Conservation (phyloP, 345 rosid species). For the Lepidium aucheri region DNA sequence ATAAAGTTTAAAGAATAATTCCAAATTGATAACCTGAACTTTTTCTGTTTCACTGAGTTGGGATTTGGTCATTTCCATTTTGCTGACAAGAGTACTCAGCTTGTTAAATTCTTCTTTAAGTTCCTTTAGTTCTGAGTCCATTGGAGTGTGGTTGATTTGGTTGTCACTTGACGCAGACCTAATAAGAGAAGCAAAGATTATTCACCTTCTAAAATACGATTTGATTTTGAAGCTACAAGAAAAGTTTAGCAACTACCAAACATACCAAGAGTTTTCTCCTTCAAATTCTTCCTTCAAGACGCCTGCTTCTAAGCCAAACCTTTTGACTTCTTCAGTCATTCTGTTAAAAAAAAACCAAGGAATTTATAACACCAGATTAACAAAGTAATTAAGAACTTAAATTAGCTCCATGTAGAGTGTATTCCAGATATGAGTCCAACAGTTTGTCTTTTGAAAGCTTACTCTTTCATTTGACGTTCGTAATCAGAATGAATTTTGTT, state of each 20-base stretch:
- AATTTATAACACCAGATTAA: neutral
- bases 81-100: constrained; percentile 50
- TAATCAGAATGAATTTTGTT: constrained; percentile 52
- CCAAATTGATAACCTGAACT: constrained; percentile 29
- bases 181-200: constrained; percentile 4
- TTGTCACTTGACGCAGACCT: constrained; percentile 42
- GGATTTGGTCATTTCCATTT: constrained; percentile 49
- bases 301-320: constrained; percentile 52
- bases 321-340: constrained; percentile 58
- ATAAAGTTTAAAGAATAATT: neutral
- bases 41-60: constrained; percentile 35
- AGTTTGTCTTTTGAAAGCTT: constrained; percentile 21
- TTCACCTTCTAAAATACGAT: neutral
- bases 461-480: constrained; percentile 80
- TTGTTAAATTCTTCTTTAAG: constrained; percentile 60
- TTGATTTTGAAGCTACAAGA: neutral
- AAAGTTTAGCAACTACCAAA: neutral
- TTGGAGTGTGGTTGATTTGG: constrained; percentile 38
- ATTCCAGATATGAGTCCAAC: neutral
- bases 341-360: constrained; percentile 26
- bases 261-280: constrained; percentile 24
- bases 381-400: neutral
- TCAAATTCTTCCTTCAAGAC: constrained; percentile 44
- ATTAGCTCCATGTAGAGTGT: neutral
- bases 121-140: constrained; percentile 57